Conservation (phyloP, 176 grass and related monocot species). For the Puya raimondii region DNA sequence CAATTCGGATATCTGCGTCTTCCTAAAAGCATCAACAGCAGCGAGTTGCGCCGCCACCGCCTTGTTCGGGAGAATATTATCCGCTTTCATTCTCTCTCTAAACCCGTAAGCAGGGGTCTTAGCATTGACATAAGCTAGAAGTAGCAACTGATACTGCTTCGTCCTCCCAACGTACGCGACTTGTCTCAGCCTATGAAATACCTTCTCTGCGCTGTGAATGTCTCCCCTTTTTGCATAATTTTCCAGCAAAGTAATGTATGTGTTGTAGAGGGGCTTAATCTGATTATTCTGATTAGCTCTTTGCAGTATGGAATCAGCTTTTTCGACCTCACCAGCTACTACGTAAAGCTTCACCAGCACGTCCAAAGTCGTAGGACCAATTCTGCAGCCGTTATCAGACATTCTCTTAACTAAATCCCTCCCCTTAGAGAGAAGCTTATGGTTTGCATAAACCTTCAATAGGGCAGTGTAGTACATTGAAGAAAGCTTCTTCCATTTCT, state of each 20-base stretch:
- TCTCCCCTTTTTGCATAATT: constrained; percentile 58
- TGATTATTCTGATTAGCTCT: constrained; percentile 27
- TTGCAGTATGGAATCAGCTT: constrained; percentile 49
- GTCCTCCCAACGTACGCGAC: constrained; percentile 52
- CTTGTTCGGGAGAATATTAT: constrained; percentile 59
- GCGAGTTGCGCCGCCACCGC: constrained; percentile 31
- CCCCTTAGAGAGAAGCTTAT: constrained; percentile 52
- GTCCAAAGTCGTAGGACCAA: constrained; percentile 35
- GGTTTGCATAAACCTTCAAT: constrained; percentile 44
- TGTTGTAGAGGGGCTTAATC: constrained; percentile 34
- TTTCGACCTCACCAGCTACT: constrained; percentile 39
- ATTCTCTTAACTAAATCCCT: constrained; percentile 51
- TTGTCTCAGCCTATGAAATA: constrained; percentile 50
- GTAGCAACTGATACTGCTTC: constrained; percentile 54
- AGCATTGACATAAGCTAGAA: constrained; percentile 53
- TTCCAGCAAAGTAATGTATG: constrained; percentile 47
- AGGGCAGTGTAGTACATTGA: constrained; percentile 37
- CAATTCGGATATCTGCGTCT: constrained; percentile 39
- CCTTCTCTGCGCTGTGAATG: constrained; percentile 49
- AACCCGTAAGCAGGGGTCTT: constrained; percentile 64
- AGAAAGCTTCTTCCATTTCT: constrained; percentile 12
- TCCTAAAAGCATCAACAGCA: constrained; percentile 44
- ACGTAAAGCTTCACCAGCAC: constrained; percentile 50
- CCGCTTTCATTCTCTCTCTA: constrained; percentile 80
- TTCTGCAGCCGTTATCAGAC: constrained; percentile 23